phyloP scores from a whole-genome alignment of 257 asterid species.

The Solanum arcanum region DNA sequence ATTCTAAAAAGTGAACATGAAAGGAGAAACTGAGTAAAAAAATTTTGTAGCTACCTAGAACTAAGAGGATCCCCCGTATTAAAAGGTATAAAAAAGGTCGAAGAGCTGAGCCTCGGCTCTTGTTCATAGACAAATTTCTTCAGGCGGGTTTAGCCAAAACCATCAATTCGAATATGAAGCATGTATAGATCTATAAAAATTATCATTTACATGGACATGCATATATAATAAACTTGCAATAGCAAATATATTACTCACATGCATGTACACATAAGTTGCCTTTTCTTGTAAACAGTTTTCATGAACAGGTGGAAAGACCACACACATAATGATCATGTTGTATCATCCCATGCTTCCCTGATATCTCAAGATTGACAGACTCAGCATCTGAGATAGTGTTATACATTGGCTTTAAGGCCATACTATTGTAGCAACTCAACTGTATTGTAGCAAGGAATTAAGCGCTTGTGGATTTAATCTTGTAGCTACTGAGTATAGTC shows the following conservation, averaged over 20 bases:
- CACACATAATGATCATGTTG: not conserved
- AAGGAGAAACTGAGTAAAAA: not conserved
- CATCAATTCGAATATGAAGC: not conserved
- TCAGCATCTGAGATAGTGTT: not conserved
- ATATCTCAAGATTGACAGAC: not conserved
- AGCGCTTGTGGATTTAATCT: not conserved
- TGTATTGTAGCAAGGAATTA: not conserved
- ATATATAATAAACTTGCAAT: not conserved
- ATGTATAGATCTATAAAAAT: not conserved
- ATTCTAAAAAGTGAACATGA: not conserved
- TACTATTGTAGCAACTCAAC: not conserved
- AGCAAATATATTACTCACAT: not conserved
- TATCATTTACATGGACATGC: not conserved
- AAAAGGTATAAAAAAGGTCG: not conserved
- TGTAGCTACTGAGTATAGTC: not conserved
- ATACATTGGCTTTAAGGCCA: not conserved
- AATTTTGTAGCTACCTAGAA: not conserved
- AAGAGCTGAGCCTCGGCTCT: not conserved
- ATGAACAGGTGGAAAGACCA: not conserved
- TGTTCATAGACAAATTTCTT: not conserved
- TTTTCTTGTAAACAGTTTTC: not conserved
- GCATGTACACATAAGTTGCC: not conserved
- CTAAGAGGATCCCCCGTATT: too few species aligned
- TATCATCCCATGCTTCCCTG: not conserved
- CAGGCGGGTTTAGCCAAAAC: not conserved